phyloP scores from a whole-genome alignment of 2,329 filamentous ascomycete genomes.

The Phaeosphaeriaceae sp. region DNA sequence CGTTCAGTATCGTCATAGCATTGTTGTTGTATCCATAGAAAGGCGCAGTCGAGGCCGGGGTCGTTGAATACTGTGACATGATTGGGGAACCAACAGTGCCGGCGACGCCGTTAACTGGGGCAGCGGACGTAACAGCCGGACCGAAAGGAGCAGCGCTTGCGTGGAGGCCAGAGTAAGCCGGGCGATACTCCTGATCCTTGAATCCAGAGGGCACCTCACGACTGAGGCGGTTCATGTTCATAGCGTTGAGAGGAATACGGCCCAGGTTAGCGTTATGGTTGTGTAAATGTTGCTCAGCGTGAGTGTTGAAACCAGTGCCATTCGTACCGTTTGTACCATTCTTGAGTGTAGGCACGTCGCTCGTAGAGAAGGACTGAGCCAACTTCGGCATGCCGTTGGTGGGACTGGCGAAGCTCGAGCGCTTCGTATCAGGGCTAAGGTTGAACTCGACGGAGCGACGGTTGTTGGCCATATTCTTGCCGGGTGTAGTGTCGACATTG shows the following conservation, averaged over 20 bases:
- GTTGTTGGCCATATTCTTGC: slow-evolving; percentile 48
- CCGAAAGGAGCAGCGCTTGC: slow-evolving; percentile 81
- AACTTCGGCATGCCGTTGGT: slow-evolving; percentile 72
- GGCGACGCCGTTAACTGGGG: slow-evolving; percentile 27
- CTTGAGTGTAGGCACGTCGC: slow-evolving; percentile 87
- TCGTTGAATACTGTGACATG: slow-evolving; percentile 42
- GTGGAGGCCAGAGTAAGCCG: slow-evolving; percentile 76
- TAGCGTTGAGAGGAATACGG: slow-evolving; percentile 72
- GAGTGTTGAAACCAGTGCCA: slow-evolving; percentile 52
- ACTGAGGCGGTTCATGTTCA: slow-evolving; percentile 69
- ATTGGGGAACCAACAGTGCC: slow-evolving; percentile 38
- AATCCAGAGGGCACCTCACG: slow-evolving; percentile 68
- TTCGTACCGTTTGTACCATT: slow-evolving; percentile 59
- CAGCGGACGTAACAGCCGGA: slow-evolving; percentile 58
- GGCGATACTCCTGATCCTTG: slow-evolving; percentile 59
- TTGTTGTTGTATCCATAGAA: slow-evolving; percentile 55
- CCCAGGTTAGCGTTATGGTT: slow-evolving; percentile 84
- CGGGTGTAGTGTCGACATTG: slow-evolving; percentile 50
- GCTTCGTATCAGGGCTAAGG: slow-evolving; percentile 52
- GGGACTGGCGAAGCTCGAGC: slow-evolving; percentile 60
- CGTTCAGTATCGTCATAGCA: slow-evolving; percentile 67
- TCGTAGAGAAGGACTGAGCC: slow-evolving; percentile 87
- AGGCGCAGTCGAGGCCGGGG: slow-evolving; percentile 28
- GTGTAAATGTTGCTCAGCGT: slow-evolving; percentile 65
- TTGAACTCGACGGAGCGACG: slow-evolving; percentile 58